These are phyloP conservation scores for Neospermospora avenae DNA, from an alignment of 2,329 filamentous ascomycete genomes.

Conservation along the genomic window DNA sequence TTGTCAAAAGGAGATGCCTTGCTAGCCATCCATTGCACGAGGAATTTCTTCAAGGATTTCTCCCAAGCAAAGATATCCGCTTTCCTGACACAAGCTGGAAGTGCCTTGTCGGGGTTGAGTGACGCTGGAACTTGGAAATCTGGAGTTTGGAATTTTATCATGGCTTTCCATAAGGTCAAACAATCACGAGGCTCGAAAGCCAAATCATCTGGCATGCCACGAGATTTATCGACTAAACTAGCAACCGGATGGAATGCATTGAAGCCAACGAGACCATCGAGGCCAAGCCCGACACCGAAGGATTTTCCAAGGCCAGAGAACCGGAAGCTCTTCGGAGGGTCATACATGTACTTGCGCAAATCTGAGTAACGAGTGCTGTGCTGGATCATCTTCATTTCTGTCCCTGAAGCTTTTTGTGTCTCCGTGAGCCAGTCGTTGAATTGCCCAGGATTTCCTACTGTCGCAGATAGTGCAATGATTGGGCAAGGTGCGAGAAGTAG, in stretches of 20 bases:
- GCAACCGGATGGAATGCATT: slow-evolving; percentile 60
- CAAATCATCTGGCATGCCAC: slow-evolving; percentile 65
- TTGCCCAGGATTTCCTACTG: slow-evolving; percentile 70
- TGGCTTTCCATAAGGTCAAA: slow-evolving; percentile 59
- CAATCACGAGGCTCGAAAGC: slow-evolving; percentile 70
- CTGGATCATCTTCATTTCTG: slow-evolving; percentile 63
- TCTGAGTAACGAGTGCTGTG: slow-evolving; percentile 72
- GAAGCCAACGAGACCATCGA: slow-evolving; percentile 40
- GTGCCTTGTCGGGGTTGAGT: slow-evolving; percentile 47
- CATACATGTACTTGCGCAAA: slow-evolving; percentile 70
- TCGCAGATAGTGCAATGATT: slow-evolving; percentile 76
- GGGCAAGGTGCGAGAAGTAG: slow-evolving; percentile 71
- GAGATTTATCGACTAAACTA: slow-evolving; percentile 56
- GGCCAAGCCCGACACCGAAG: slow-evolving; percentile 39
- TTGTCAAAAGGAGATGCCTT: slow-evolving; percentile 41
- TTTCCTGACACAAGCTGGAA: slow-evolving; percentile 58
- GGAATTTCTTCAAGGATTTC: slow-evolving; percentile 52
- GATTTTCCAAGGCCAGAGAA: slow-evolving; percentile 37
- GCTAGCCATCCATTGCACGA: slow-evolving; percentile 60
- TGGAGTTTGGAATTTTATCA: slow-evolving; percentile 54
- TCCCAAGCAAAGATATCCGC: slow-evolving; percentile 66
- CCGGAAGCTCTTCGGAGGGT: slow-evolving; percentile 44
- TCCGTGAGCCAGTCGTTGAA: slow-evolving; percentile 66
- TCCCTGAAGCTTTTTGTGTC: slow-evolving; percentile 61
- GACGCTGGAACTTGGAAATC: slow-evolving; percentile 47